These are phyloP conservation scores for Aspergillus olivimuriae DNA, from an alignment of 495 filamentous ascomycete species.

Conservation along the genomic window DNA sequence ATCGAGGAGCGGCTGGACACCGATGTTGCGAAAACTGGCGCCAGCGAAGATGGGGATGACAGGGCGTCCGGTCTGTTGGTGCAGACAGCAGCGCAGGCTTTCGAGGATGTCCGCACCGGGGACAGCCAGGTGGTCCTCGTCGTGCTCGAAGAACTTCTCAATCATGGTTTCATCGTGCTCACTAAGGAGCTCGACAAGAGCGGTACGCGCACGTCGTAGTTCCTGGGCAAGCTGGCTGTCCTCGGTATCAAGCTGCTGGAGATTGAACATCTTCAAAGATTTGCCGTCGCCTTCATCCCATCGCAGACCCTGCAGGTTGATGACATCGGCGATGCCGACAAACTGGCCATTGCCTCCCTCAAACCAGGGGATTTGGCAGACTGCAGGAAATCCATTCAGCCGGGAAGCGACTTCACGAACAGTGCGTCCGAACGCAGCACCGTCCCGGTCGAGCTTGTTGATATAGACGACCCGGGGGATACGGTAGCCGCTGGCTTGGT, in stretches of 20 bases:
- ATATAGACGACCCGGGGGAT: conserved; percentile 87
- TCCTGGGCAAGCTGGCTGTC: conserved; percentile 58
- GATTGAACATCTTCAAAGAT: conserved; percentile 41
- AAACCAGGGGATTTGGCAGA: conserved; percentile 96
- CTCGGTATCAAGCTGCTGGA: conserved; percentile 45
- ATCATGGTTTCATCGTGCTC: conserved; percentile 84
- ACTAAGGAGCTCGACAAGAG: conserved; percentile 74
- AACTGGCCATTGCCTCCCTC: conserved; percentile 64
- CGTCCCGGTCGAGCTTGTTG: conserved; percentile 95
- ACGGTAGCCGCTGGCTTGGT: conserved; percentile 73
- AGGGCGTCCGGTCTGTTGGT: conserved; percentile 38
- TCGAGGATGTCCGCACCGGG: conserved; percentile 57
- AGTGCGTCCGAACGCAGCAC: conserved; percentile 81
- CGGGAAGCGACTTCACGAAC: conserved; percentile 77
- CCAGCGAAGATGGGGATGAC: conserved; percentile 87
- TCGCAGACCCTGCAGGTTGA: conserved; percentile 50
- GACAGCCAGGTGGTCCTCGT: conserved; percentile 66
- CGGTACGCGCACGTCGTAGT: conserved; percentile 65
- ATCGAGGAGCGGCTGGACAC: conserved; percentile 89
- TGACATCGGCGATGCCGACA: conserved; percentile 74
- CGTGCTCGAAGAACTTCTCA: conserved; percentile 70
- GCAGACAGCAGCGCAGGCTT: conserved; percentile 66
- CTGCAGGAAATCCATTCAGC: conserved; percentile 75
- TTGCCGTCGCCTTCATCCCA: conserved; percentile 63
- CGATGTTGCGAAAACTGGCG: conserved; percentile 88